Percentiles rank a stretch among this genome's conserved stretches.
These are phyloP conservation scores for Phytopythium mirpurense DNA, from an alignment of 352 stramenopile species.

Conservation along the genomic window DNA sequence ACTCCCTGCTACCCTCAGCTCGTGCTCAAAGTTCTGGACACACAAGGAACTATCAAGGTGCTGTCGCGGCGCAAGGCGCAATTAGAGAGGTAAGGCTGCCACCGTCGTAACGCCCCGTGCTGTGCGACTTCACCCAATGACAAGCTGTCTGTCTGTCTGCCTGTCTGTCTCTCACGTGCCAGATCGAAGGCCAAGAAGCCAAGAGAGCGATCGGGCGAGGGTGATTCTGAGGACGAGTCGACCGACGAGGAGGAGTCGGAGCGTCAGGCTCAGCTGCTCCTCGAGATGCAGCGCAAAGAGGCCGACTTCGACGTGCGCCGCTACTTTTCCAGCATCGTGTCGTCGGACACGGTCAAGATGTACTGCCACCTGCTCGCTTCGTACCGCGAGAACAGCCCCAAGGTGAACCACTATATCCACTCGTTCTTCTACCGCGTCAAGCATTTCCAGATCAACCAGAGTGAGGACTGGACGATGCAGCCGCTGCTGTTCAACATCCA, in stretches of 20 bases:
- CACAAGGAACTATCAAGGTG: constrained; percentile 83
- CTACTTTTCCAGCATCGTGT: constrained; percentile 80
- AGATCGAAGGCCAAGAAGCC: constrained; percentile 54
- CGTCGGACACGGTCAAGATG: constrained; percentile 79
- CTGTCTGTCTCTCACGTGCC: background rate
- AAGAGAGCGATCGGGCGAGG: constrained; percentile 22
- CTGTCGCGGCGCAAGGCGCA: constrained; percentile 65
- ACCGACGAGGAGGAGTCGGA: constrained; percentile 78
- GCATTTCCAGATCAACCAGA: constrained; percentile 69
- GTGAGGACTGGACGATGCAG: constrained; percentile 80
- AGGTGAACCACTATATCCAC: constrained; percentile 89
- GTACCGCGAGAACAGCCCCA: constrained; percentile 73
- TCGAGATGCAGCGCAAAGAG: constrained; percentile 86
- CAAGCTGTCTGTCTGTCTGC: no score
- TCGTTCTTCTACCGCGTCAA: constrained; percentile 85
- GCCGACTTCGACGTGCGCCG: constrained; percentile 79
- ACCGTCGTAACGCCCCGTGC: no score
- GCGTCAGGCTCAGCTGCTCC: constrained; percentile 52
- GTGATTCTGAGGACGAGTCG: constrained; percentile 41
- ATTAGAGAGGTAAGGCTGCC: constrained; percentile 34
- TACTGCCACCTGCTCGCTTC: constrained; percentile 65
- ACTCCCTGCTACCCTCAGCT: constrained; percentile 27
- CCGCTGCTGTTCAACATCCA: constrained; percentile 86
- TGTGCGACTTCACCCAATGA: background rate
- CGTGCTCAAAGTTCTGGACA: constrained; percentile 83